A percentile compares a stretch with the other conserved stretches of the same genome.
phyloP scores from a whole-genome alignment of 495 filamentous ascomycete species.

The Penicillium antarcticum region DNA sequence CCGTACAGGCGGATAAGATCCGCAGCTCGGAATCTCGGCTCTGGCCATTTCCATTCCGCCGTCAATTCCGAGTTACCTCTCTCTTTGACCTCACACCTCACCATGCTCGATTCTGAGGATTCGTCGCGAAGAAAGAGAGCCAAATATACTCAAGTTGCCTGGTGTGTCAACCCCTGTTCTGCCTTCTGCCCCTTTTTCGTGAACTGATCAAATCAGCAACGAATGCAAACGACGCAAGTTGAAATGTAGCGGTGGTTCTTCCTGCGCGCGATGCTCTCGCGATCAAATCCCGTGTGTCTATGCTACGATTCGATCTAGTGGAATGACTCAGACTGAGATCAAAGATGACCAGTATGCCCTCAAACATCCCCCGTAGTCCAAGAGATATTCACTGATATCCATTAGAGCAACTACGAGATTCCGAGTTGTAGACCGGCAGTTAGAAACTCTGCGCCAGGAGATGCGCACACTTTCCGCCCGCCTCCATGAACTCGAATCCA shows the following conservation, averaged over 20 bases:
- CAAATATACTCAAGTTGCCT: slow-evolving; percentile 39
- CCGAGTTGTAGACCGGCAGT: slow-evolving; percentile 24
- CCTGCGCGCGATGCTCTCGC: slow-evolving; percentile 73
- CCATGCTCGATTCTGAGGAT: neutral
- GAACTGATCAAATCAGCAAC: slow-evolving; percentile 45
- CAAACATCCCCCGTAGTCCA: neutral
- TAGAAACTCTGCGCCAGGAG: slow-evolving; percentile 30
- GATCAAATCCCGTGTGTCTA: slow-evolving; percentile 67
- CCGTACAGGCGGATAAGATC: too few species aligned
- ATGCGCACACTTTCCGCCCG: slow-evolving; percentile 32
- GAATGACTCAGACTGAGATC: slow-evolving; percentile 2
- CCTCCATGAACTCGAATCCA: slow-evolving; percentile 30
- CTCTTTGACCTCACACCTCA: neutral
- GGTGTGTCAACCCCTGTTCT: slow-evolving; percentile 18
- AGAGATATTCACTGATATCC: neutral
- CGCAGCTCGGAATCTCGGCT: too few species aligned
- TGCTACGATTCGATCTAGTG: slow-evolving; percentile 14
- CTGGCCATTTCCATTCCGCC: too few species aligned
- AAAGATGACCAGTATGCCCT: slow-evolving; percentile 24
- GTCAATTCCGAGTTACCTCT: too few species aligned
- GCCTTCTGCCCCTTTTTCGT: neutral
- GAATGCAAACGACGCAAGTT: slow-evolving; percentile 91
- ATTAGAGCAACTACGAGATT: slow-evolving; percentile 22
- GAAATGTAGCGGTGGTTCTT: slow-evolving; percentile 80
- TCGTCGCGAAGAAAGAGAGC: slow-evolving; percentile 27